phyloP scores from a whole-genome alignment of 352 stramenopile species.

The Phytopythium litorale region DNA sequence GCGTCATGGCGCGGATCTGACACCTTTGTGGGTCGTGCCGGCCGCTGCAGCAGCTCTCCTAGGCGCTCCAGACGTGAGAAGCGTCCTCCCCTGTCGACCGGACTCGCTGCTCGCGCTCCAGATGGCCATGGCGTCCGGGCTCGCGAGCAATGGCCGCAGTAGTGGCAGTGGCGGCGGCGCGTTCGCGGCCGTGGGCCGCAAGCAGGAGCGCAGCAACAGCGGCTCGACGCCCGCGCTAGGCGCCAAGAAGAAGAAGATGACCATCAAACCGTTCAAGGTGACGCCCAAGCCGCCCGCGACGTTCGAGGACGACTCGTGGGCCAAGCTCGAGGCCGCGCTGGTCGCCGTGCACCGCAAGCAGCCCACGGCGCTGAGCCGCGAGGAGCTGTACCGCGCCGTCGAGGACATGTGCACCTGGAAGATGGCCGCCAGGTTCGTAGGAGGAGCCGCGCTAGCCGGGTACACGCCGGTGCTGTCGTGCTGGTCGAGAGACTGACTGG shows the following conservation, averaged over 20 bases:
- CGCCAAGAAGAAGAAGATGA: constrained; percentile 75
- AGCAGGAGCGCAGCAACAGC: constrained; percentile 28
- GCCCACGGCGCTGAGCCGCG: constrained; percentile 54
- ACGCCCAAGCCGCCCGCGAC: constrained; percentile 63
- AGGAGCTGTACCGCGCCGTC: constrained; percentile 83
- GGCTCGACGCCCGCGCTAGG: constrained; percentile 15
- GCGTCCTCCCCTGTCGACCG: too few species aligned
- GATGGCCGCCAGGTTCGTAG: constrained; percentile 77
- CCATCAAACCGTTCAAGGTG: constrained; percentile 83
- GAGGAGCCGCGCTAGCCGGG: too few species aligned
- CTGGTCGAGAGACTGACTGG: too few species aligned
- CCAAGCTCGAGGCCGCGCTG: constrained; percentile 61
- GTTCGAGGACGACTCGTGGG: constrained; percentile 82
- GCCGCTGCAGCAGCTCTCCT: too few species aligned
- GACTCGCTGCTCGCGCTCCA: neutral
- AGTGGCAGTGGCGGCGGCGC: neutral
- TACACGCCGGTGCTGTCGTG: too few species aligned
- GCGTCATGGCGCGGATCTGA: too few species aligned
- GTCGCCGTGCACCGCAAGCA: constrained; percentile 65
- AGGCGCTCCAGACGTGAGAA: too few species aligned
- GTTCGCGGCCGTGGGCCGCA: constrained; percentile 16
- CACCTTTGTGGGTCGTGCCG: too few species aligned
- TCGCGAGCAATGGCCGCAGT: constrained; percentile 3
- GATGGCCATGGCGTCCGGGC: constrained; percentile 2
- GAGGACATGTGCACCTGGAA: constrained; percentile 94